A percentile compares a stretch with the other conserved stretches of the same genome.
Evolutionary conservation across 768 basidiomycete species (phyloP).

Genomic region (Podaxis sp.): DNA sequence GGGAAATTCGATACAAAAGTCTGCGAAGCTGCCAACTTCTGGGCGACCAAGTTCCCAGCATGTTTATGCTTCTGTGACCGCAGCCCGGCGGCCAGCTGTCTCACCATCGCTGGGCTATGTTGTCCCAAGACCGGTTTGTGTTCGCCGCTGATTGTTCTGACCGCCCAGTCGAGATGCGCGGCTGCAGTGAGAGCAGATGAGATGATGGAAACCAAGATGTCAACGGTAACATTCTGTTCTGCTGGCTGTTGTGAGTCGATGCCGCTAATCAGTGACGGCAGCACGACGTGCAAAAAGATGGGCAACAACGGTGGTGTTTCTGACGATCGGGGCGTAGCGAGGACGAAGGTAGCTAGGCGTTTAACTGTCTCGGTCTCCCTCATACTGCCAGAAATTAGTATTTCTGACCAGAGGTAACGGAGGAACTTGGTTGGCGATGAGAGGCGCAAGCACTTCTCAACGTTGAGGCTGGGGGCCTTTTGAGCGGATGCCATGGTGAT

Average conservation of each 20-base stretch:
- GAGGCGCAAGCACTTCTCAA: slow-evolving; percentile 60
- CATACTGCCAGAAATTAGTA: slow-evolving; percentile 34
- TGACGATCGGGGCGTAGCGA: slow-evolving; percentile 55
- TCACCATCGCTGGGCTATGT: slow-evolving; percentile 58
- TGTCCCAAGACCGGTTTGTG: slow-evolving; percentile 53
- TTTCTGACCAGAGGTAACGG: slow-evolving; percentile 62
- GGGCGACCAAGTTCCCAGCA: slow-evolving; percentile 49
- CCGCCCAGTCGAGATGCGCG: slow-evolving; percentile 67
- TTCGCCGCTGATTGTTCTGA: slow-evolving; percentile 49
- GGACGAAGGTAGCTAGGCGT: slow-evolving; percentile 62
- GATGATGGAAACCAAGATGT: slow-evolving; percentile 61
- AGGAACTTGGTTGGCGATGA: slow-evolving; percentile 60
- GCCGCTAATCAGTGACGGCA: slow-evolving; percentile 53
- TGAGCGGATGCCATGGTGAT: slow-evolving; percentile 54
- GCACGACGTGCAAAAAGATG: slow-evolving; percentile 63
- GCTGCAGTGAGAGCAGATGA: slow-evolving; percentile 64
- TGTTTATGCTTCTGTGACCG: slow-evolving; percentile 43
- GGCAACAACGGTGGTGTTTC: slow-evolving; percentile 61
- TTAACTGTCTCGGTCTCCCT: slow-evolving; percentile 52
- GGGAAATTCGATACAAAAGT: slow-evolving; percentile 75
- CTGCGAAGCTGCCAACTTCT: slow-evolving; percentile 56
- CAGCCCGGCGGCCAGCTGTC: slow-evolving; percentile 61
- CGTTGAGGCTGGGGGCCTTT: slow-evolving; percentile 61
- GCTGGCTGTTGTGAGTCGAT: slow-evolving; percentile 50
- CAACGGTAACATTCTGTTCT: slow-evolving; percentile 54